phyloP scores from a whole-genome alignment of 371 early-diverging fungal species.

The Mortierella sp. region DNA sequence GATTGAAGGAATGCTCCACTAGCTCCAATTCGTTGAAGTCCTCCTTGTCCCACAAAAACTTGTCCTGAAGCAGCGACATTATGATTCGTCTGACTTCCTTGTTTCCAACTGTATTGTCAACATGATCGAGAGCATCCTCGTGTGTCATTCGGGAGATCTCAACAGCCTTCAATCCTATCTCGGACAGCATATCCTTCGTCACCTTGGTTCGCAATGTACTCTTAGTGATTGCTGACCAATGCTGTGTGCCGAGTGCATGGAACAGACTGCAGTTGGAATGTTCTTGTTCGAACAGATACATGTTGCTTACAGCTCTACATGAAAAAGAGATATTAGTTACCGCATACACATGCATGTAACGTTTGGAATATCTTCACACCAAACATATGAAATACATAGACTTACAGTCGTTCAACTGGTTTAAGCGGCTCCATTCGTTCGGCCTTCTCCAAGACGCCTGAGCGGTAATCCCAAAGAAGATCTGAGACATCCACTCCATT shows the following conservation, averaged over 20 bases:
- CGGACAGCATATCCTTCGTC: conserved; percentile 13
- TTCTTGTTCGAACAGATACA: conserved; percentile 15
- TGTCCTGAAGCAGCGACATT: conserved; percentile 15
- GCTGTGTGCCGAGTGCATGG: conserved; percentile 13
- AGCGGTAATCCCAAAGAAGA: conserved; percentile 11
- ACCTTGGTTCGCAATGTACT: conserved; percentile 13
- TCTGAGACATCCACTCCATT: conserved; percentile 9
- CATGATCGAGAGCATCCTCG: conserved; percentile 11
- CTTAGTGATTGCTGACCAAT: conserved; percentile 13
- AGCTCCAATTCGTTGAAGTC: conserved; percentile 20
- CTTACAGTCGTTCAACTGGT: conserved; percentile 14
- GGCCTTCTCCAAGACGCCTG: conserved; percentile 9
- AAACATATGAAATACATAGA: conserved; percentile 1
- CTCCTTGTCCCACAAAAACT: conserved; percentile 12
- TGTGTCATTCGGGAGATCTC: conserved; percentile 16
- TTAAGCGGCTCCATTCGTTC: conserved; percentile 12
- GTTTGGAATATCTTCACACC: no score
- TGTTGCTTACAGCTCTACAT: conserved; percentile 13
- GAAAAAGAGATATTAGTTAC: conserved; percentile 6
- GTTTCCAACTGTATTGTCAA: conserved; percentile 9
- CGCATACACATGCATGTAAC: no score
- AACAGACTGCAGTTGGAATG: conserved; percentile 12
- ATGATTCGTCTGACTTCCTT: conserved; percentile 16
- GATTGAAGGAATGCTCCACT: conserved; percentile 12
- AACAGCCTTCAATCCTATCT: conserved; percentile 20